Percentiles rank a stretch among this genome's conserved stretches.
Evolutionary conservation across 2,329 filamentous ascomycete genomes (phyloP).

Genomic region (Diaporthe ilicicola): DNA sequence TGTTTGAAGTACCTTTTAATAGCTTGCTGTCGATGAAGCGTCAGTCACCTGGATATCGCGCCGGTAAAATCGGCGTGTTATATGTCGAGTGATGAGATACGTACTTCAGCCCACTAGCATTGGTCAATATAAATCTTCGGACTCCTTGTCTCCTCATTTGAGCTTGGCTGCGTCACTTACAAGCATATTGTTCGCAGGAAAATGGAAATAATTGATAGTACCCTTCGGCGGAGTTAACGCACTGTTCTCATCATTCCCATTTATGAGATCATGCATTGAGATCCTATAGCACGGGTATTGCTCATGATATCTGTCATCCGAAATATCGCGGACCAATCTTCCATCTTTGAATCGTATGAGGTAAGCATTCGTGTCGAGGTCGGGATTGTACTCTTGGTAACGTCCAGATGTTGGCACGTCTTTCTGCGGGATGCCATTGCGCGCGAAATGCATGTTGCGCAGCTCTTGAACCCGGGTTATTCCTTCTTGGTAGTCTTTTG

Average conservation of each 20-base stretch:
- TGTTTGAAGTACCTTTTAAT: conserved; percentile 23
- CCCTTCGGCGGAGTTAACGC: conserved; percentile 5
- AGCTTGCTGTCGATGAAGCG: conserved; percentile 5
- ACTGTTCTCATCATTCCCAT: not conserved
- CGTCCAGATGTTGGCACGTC: conserved; percentile 2
- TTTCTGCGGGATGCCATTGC: conserved; percentile 21
- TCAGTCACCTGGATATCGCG: not conserved
- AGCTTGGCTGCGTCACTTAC: conserved; percentile 17
- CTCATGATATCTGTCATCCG: conserved; percentile 26
- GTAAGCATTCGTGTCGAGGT: conserved; percentile 31
- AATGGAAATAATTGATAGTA: conserved; percentile 36
- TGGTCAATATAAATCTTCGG: not conserved
- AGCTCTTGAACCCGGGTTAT: conserved; percentile 24
- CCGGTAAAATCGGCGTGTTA: not conserved
- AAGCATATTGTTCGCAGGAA: conserved; percentile 38
- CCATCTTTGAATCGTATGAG: conserved; percentile 30
- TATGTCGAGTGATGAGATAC: not conserved
- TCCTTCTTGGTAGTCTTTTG: conserved; percentile 28
- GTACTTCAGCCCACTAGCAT: conserved; percentile 32
- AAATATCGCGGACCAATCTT: conserved; percentile 6
- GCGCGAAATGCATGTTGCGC: conserved; percentile 28
- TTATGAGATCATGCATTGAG: conserved; percentile 23
- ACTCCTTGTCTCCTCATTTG: not conserved
- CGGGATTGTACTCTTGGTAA: conserved; percentile 22
- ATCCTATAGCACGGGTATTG: conserved; percentile 30